These are phyloP conservation scores for Apiotrichum sp. DNA, from an alignment of 1,284 basidiomycete species.

Conservation along the genomic window DNA sequence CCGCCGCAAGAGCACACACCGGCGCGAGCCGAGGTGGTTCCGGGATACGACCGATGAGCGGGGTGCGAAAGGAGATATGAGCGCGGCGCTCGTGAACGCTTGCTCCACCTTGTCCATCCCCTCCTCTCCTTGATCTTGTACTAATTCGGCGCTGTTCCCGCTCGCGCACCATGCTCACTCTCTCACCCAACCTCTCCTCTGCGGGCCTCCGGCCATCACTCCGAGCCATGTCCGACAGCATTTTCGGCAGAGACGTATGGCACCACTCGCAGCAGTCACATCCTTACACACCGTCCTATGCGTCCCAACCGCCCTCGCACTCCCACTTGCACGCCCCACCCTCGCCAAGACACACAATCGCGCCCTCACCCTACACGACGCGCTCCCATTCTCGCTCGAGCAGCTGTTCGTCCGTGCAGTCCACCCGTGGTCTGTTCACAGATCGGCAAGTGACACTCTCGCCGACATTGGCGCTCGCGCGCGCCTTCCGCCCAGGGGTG, in stretches of 20 bases:
- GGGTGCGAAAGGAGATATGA: too few relatives aligned
- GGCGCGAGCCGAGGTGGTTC: too few relatives aligned
- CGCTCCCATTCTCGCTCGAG: neutral
- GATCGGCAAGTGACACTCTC: neutral
- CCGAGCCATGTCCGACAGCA: conserved; percentile 1
- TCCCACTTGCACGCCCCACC: too few relatives aligned
- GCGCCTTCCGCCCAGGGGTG: neutral
- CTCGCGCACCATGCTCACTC: conserved; percentile 1
- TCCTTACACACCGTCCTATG: neutral
- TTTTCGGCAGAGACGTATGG: conserved; percentile 1
- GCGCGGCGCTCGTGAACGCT: too few relatives aligned
- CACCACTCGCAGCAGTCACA: neutral
- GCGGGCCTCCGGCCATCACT: neutral
- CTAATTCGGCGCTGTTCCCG: neutral
- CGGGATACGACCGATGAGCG: too few relatives aligned
- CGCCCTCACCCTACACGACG: neutral
- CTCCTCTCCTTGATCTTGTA: too few relatives aligned
- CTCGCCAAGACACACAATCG: neutral
- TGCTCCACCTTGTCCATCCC: too few relatives aligned
- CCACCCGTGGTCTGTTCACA: neutral
- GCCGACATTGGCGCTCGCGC: conserved; percentile 1
- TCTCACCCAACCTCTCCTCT: neutral
- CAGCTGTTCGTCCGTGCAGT: neutral
- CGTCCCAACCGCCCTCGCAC: neutral
- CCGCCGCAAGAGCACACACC: too few relatives aligned